Evolutionary conservation across 768 basidiomycete genomes (phyloP), one percentile per base, ranked within the genome.

Genomic region (Amanita thiersii): DNA sequence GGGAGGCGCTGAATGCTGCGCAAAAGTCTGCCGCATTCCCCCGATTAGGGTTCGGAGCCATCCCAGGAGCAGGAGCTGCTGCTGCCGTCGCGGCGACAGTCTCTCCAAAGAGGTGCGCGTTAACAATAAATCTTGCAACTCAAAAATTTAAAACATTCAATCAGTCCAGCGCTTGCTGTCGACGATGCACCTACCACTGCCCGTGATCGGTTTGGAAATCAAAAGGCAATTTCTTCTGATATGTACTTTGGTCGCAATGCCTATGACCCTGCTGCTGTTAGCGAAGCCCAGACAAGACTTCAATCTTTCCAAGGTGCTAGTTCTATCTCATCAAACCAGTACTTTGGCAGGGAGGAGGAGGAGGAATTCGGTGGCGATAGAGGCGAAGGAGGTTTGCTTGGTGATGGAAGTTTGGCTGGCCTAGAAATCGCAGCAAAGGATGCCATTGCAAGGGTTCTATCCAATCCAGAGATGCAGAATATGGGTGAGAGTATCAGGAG

Each of bases 181-280:
- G 82, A 80, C 38, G 78, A 86, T 39, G 65, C 79, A 19, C 79
- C 81, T 0, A 91, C 79, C 3, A 77, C 75, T 12, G 94, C 96
- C 1, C 79, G 92, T 44, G 85, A 93, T 5, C 89, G 87, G 52
- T 99, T 98, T 58, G 88, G 90, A 2, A 60, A 55, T 45, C 96
- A 98, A 58, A 99, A 97, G 57, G 91, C 77, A 40, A 99, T 99
- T 58, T 97, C 93, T 4, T 94, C 91, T 3, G 96, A 98, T 56
- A 91, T 92, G 87, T 97, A 84, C 69, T 98, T 98, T 58, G 90
- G 83, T 17, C 77, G 94, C 30, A 85, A 86, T 37, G 60, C 79
- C 15, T 97, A 96, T 63, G 93, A 98, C 56, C 77, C 88, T 1
- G 53, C 59, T 26, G 70, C 78, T 3, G 53, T 74, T 30, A 62